These are phyloP conservation scores for Ramaria sp. DNA, from an alignment of 768 basidiomycete species.

Conservation along the genomic window DNA sequence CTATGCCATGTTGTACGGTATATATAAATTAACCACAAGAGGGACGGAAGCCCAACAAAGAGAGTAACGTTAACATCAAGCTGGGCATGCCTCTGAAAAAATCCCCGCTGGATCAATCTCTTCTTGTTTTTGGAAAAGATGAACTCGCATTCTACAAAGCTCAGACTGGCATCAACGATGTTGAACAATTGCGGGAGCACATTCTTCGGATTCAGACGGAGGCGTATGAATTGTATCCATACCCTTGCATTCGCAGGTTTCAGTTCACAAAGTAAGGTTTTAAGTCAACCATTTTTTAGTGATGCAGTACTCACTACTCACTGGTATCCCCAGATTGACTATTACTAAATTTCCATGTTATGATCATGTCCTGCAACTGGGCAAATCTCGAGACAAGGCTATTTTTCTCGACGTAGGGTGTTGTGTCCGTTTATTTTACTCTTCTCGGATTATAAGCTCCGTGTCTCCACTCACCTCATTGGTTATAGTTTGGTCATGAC, in stretches of 20 bases:
- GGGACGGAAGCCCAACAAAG: too few species aligned
- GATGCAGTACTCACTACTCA: neutral
- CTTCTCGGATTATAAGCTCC: neutral
- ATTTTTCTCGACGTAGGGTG: constrained; percentile 2
- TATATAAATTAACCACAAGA: too few species aligned
- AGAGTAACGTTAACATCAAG: too few species aligned
- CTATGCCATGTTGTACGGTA: too few species aligned
- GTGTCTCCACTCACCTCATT: neutral
- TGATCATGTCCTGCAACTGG: neutral
- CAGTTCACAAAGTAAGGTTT: constrained; percentile 4
- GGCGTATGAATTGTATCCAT: constrained; percentile 10
- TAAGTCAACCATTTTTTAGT: neutral
- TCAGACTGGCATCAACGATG: constrained; percentile 8
- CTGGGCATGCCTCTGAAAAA: neutral
- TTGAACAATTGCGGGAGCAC: constrained; percentile 4
- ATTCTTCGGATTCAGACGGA: constrained; percentile 5
- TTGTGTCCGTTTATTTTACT: constrained; percentile 15
- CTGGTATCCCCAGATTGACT: neutral
- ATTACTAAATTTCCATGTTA: neutral
- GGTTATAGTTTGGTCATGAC: constrained; percentile 10
- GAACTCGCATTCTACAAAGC: constrained; percentile 9
- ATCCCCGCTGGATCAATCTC: constrained; percentile 1
- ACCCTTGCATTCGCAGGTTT: constrained; percentile 9
- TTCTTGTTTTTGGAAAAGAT: neutral
- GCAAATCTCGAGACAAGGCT: neutral